Base-by-base conservation (phyloP, 345 rosid genomes). In the Boechera divaricarpa region DNA sequence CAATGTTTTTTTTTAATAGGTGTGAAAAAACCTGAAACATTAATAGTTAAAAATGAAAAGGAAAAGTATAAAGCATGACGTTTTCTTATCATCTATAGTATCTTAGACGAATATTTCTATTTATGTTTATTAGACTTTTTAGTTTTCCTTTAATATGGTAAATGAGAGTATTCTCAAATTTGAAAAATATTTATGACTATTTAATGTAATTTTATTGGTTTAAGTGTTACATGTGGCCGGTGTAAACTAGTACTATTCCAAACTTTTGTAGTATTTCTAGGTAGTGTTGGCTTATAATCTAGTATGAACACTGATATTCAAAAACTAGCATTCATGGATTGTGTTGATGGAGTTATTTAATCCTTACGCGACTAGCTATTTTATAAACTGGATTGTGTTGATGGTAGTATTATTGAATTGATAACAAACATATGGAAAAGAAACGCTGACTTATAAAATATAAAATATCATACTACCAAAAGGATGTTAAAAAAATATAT, bases 291-390 rank as follows among this genome's bases (percentile, higher is more conserved):
- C 77, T 63, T 29, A 10, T 26, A 31, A 53, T 18, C 55, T 26
- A 74, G 60, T 57, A 58, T 67, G 73, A 67, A 67, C 79, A 67
- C 44, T 29, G 4, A 28, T 49, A 48, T 68, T 68, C 35, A 60
- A 51, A 75, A 67, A 29, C 45, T 39, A 48, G 16, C 16, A 48
- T 68, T 60, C 68, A 51, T 76, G 24, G 68, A 38, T 67, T 67
- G 11, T 28, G 72, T 38, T 48, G 57, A 16, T n/a, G 42, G 6
- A n/a, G 15, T 58, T 57, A 49, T 58, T 51, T 51, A 31, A 59
- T 13, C 36, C 28, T 67, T 68, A 49, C 68, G 73, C 54, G 39
- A 55, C 28, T 16, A 62, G 6, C 35, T 44, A 45, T 11, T 39
- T 54, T 54, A 69, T 4, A 54, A 52, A 47, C 24, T 76, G 24